Base-by-base conservation (phyloP, 768 basidiomycete species). In the Astraeus odoratus region DNA sequence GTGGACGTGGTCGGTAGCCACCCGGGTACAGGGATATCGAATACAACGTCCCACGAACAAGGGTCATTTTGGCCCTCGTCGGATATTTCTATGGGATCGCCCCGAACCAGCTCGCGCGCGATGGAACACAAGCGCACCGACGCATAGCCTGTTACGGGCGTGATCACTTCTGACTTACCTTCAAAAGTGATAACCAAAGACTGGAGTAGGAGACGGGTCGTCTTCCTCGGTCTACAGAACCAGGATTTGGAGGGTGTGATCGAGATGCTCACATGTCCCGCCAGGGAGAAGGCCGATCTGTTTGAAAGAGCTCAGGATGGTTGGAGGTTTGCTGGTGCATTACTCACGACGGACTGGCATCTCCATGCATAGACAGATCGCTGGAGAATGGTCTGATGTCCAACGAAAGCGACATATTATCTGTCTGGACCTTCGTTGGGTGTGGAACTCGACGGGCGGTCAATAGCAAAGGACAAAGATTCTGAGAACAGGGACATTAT, bases 201-300 rank as follows among this genome's bases (percentile, higher is more conserved):
- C 50, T 79, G 76, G 16, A 92, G 74, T 4, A 83, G 58, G 33
- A 82, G 58, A 30, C 68, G 75, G 8, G 72, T 63, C 0, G 79
- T 62, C 39, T 70, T 66, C 46, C 72, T 74, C 43, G 45, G 47
- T 48, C 72, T 71, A 48, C 75, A 73, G 50, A 85, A 80, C 20
- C 83, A 56, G 9, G 77, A 77, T 42, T 63, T 71, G 2, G 81
- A 66, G 0, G 84, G 72, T 3, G 76, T 68, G 25, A 93, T 53
- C 0, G 79, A 72, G 43, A 95, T 67, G 19, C 78, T 68, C 18
- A 95, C 69, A 59, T 91, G 76, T 3, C 92, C 93, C 8, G 90
- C 84, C 36, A 96, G 74, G 8, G 93, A 94, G 63, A 92, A 95
- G 2, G 81, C 81, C 46, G 86, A 82, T 47, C 92, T 96, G 53